A percentile compares a stretch with the other conserved stretches of the same genome.
Conservation (phyloP, 2,329 filamentous ascomycete species). For the Epichloe gansuensis region DNA sequence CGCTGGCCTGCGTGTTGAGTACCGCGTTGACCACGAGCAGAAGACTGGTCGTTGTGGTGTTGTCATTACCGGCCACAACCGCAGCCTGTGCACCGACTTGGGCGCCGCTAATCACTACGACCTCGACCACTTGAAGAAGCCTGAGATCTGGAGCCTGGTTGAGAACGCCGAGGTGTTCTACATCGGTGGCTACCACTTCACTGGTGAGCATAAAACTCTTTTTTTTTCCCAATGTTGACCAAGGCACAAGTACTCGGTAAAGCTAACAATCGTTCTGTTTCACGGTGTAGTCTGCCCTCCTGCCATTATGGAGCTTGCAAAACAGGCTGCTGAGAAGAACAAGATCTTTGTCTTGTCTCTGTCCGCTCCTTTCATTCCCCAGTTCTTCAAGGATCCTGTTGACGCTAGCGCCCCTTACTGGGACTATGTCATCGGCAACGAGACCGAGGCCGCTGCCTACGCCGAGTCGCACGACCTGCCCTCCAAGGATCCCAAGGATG, state of each 20-base stretch:
- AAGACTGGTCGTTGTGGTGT: slow-evolving; percentile 92
- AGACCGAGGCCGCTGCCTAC: slow-evolving; percentile 84
- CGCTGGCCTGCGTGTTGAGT: slow-evolving; percentile 86
- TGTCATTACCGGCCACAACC: slow-evolving; percentile 92
- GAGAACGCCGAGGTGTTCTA: slow-evolving; percentile 84
- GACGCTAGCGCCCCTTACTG: slow-evolving; percentile 81
- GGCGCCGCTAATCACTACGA: slow-evolving; percentile 97
- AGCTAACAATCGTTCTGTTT: neutral
- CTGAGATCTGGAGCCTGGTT: slow-evolving; percentile 83
- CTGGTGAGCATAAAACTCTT: slow-evolving; percentile 28
- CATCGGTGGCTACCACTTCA: slow-evolving; percentile 94
- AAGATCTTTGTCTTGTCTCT: slow-evolving; percentile 89
- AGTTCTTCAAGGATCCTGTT: slow-evolving; percentile 96
- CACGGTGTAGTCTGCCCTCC: slow-evolving; percentile 59
- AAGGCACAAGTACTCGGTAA: neutral
- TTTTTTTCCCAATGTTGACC: neutral
- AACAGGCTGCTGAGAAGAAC: slow-evolving; percentile 79
- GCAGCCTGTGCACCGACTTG: slow-evolving; percentile 88
- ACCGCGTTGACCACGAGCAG: slow-evolving; percentile 74
- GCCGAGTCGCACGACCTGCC: slow-evolving; percentile 67
- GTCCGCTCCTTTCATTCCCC: slow-evolving; percentile 87
- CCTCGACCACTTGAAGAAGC: slow-evolving; percentile 80
- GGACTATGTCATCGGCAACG: slow-evolving; percentile 94
- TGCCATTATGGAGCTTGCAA: slow-evolving; percentile 78
- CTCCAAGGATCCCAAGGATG: slow-evolving; percentile 68